Conservation (phyloP, 148 eudicot species). For the Euryodendron excelsum region DNA sequence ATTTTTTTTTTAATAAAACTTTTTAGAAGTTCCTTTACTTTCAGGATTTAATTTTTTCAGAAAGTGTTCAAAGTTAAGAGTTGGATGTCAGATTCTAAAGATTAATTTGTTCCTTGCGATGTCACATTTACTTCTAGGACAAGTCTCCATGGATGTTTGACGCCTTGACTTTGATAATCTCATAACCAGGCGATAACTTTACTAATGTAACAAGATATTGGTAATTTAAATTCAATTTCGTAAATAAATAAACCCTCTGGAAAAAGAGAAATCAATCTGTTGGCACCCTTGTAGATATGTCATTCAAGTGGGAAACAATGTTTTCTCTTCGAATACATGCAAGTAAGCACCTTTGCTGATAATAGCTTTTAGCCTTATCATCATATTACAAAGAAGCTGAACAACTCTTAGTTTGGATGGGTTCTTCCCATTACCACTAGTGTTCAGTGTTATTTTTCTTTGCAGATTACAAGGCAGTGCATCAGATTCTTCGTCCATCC, state of each 20-base stretch:
- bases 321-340: not conserved
- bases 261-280: not conserved
- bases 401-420: not conserved
- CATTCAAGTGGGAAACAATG: not conserved
- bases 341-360: not conserved
- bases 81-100: not conserved
- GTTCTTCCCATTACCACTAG: not conserved
- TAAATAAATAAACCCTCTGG: not conserved
- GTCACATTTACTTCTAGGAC: not conserved
- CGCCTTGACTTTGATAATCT: not conserved
- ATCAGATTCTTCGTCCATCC: not conserved
- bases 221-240: not conserved
- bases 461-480: not conserved
- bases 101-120: not conserved
- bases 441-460: too few relatives aligned
- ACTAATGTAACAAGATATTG: not conserved
- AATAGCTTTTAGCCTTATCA: not conserved
- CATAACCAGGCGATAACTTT: not conserved
- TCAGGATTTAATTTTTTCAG: not conserved
- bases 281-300: not conserved
- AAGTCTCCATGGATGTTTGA: not conserved
- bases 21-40: not conserved
- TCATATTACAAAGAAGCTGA: not conserved
- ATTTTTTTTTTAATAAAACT: not conserved
- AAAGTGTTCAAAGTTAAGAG: not conserved